Percentiles rank a stretch among this genome's conserved stretches.
Conservation (phyloP, 768 basidiomycete genomes). For the Coprinopsis cinerea region DNA sequence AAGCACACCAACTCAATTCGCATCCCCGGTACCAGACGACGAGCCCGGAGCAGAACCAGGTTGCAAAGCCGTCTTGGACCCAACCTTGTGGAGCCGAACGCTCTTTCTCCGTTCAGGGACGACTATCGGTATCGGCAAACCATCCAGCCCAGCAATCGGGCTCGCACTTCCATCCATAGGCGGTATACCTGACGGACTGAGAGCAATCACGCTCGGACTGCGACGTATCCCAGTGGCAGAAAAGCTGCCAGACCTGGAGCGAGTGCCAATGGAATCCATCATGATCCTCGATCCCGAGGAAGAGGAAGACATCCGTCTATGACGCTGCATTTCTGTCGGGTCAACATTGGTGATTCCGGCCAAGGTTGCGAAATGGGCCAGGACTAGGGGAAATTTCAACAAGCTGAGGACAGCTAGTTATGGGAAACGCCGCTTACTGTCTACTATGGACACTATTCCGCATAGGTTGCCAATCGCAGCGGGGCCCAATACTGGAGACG, state of each 20-base stretch:
- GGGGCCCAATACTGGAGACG: conserved; percentile 44
- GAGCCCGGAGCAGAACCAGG: background rate
- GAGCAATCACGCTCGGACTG: conserved; percentile 28
- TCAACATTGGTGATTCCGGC: conserved; percentile 73
- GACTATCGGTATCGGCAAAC: conserved; percentile 7
- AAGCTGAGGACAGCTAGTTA: background rate
- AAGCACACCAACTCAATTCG: background rate
- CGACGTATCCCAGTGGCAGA: conserved; percentile 17
- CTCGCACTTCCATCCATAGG: conserved; percentile 16
- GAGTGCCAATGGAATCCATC: conserved; percentile 31
- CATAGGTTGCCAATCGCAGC: conserved; percentile 44
- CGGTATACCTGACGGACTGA: conserved; percentile 22
- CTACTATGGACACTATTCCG: conserved; percentile 79
- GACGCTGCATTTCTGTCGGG: conserved; percentile 72
- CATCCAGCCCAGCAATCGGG: conserved; percentile 18
- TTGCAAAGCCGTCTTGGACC: background rate
- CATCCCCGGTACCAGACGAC: too few species aligned
- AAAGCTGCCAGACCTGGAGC: conserved; percentile 35
- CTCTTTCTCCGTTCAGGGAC: conserved; percentile 12
- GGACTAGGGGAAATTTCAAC: conserved; percentile 39
- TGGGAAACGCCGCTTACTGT: conserved; percentile 44
- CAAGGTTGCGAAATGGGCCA: conserved; percentile 71
- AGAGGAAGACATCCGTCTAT: conserved; percentile 70
- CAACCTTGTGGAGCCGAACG: conserved; percentile 2
- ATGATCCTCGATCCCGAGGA: conserved; percentile 48